These are phyloP conservation scores for Aspergillus clavatus DNA, from an alignment of 2,329 filamentous ascomycete genomes.

Conservation along the genomic window DNA sequence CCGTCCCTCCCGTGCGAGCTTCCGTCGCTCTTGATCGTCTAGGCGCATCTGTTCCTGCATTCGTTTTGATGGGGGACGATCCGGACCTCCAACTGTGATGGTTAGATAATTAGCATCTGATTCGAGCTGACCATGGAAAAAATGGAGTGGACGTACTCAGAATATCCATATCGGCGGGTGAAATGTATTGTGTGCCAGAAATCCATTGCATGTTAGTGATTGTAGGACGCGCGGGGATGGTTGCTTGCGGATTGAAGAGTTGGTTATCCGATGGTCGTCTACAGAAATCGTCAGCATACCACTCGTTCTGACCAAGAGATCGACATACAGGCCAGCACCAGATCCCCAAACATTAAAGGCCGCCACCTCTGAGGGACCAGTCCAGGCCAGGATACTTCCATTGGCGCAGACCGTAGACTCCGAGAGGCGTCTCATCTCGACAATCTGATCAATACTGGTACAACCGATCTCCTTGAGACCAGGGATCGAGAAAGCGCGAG, in stretches of 20 bases:
- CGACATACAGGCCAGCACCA: slow-evolving; percentile 57
- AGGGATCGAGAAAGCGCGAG: slow-evolving; percentile 81
- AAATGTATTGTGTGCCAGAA: slow-evolving; percentile 86
- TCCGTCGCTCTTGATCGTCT: slow-evolving; percentile 59
- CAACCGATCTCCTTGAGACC: slow-evolving; percentile 77
- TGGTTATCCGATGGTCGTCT: slow-evolving; percentile 58
- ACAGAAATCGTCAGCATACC: slow-evolving; percentile 15
- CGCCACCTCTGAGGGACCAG: slow-evolving; percentile 77
- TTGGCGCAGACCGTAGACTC: slow-evolving; percentile 68
- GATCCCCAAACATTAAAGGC: slow-evolving; percentile 81
- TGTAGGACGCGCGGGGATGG: slow-evolving; percentile 75
- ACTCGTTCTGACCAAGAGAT: background rate
- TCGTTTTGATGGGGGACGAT: slow-evolving; percentile 80
- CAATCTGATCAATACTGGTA: slow-evolving; percentile 57
- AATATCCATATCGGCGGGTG: slow-evolving; percentile 79
- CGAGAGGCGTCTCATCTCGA: slow-evolving; percentile 68
- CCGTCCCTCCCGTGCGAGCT: slow-evolving; percentile 34
- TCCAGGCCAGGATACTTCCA: slow-evolving; percentile 83
- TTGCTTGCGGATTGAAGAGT: slow-evolving; percentile 70
- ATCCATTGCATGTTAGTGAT: slow-evolving; percentile 98
- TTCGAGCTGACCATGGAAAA: background rate
- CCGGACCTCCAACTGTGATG: slow-evolving; percentile 66
- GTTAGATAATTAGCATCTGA: background rate
- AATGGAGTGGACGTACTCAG: slow-evolving; percentile 50
- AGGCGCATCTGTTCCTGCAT: slow-evolving; percentile 76